Evolutionary conservation across 2,329 filamentous ascomycete species (phyloP), one percentile per base, ranked within the genome.

Genomic region (Sporothrix luriei): DNA sequence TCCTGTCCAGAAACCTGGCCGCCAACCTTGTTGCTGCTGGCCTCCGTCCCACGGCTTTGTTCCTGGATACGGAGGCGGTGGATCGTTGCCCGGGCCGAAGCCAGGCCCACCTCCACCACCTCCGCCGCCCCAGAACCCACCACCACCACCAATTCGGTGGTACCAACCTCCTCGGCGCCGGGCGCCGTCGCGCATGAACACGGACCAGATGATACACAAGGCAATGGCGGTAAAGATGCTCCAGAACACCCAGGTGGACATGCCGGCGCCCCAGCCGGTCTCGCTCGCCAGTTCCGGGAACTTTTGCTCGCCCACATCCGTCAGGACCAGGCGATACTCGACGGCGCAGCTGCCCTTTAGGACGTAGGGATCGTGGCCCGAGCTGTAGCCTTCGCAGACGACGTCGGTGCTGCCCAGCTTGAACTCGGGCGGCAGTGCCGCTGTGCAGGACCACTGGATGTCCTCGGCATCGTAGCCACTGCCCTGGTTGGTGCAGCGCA

Each of bases 281-380:
- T 29, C 80, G 55, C 78, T 79, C 67, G 79, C 80, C 52, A 87
- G 76, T 49, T 85, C 77, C 1, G 90, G 91, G 77, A 90, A 94
- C 74, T 84, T 87, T 74, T 85, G 80, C 80, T 94, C 88, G 3
- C 95, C 95, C 72, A 85, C 83, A 13, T 90, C 88, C 0, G 94
- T 98, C 67, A 98, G 82, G 0, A 91, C 79, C 7, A 98, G 80
- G 16, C 90, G 85, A 79, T 98, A 98, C 80, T 97, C 92, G 29
- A 97, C 94, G 16, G 91, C 95, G 79, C 94, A 98, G 78, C 91
- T 95, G 26, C 95, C 95, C 76, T 91, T 93, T 68, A 98, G 81
- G n/a, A 98, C 86, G 78, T 93, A 96, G 0, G 88, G 88, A 78
- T 98, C 95, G 61, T 94, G 87, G 0, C 90, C 80, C 16, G 82